phyloP scores from a whole-genome alignment of 345 rosid species.

The Gossypium stocksii region DNA sequence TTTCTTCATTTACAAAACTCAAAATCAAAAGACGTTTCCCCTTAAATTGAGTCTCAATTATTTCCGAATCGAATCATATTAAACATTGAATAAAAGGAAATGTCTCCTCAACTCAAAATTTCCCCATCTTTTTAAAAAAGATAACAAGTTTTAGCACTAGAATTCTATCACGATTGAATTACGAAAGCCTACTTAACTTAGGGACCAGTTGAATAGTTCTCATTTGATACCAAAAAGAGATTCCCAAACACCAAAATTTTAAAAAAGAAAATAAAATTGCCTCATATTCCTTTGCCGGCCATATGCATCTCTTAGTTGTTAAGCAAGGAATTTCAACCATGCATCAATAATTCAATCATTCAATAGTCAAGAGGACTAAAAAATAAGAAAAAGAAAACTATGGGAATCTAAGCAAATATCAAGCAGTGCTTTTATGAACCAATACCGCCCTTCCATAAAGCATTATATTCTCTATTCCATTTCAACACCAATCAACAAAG shows the following conservation, averaged over 20 bases:
- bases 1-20: no score
- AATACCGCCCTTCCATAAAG: neutral
- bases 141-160: no score
- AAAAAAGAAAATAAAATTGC: neutral
- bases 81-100: no score
- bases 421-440: neutral
- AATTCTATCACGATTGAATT: no score
- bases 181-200: no score
- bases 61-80: no score
- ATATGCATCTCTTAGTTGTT: conserved; percentile 1
- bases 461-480: neutral
- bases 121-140: no score
- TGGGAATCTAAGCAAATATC: no score
- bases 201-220: neutral
- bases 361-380: neutral
- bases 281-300: neutral
- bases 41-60: no score
- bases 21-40: no score
- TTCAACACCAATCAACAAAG: neutral
- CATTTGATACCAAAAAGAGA: neutral
- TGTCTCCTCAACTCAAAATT: no score
- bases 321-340: conserved; percentile 12
- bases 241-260: neutral
- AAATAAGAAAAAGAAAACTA: neutral
- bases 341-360: neutral